Conservation (phyloP, 2,329 filamentous ascomycete genomes). For the Beauveria medogensis region DNA sequence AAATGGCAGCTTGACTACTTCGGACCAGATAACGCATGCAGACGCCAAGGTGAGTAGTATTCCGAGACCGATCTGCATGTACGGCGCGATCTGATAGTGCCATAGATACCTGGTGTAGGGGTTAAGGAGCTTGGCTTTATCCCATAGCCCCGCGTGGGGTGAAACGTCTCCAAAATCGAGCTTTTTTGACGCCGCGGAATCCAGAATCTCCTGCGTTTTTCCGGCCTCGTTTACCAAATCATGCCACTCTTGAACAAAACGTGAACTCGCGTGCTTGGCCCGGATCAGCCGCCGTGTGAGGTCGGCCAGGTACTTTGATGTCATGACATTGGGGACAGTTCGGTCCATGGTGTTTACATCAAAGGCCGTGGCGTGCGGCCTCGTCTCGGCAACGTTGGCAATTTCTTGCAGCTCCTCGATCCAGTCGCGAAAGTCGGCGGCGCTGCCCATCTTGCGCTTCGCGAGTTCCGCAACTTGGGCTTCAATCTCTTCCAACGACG, state of each 20-base stretch:
- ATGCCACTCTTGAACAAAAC: slow-evolving; percentile 83
- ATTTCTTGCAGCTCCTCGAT: slow-evolving; percentile 87
- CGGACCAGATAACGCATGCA: slow-evolving; percentile 82
- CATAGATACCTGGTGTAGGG: slow-evolving; percentile 76
- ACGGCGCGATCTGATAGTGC: slow-evolving; percentile 66
- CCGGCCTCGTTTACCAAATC: slow-evolving; percentile 65
- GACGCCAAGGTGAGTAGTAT: slow-evolving; percentile 66
- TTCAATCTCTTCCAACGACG: slow-evolving; percentile 73
- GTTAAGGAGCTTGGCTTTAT: slow-evolving; percentile 55
- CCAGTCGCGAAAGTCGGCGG: slow-evolving; percentile 77
- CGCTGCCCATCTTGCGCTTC: slow-evolving; percentile 70
- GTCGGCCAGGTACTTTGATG: slow-evolving; percentile 86
- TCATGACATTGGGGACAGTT: slow-evolving; percentile 71
- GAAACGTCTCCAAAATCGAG: slow-evolving; percentile 64
- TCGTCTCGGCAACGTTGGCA: slow-evolving; percentile 58
- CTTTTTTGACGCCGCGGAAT: slow-evolving; percentile 71
- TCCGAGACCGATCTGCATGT: slow-evolving; percentile 56
- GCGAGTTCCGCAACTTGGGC: slow-evolving; percentile 71
- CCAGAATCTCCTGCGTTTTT: slow-evolving; percentile 71
- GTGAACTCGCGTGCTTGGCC: slow-evolving; percentile 72
- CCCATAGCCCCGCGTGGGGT: slow-evolving; percentile 45
- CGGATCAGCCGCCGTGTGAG: slow-evolving; percentile 74
- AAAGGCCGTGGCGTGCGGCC: slow-evolving; percentile 34
- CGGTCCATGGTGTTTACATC: slow-evolving; percentile 35
- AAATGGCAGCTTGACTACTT: slow-evolving; percentile 76